These are phyloP conservation scores for Prototheca wickerhamii DNA, from an alignment of 163 green algal species.

Conservation along the genomic window DNA sequence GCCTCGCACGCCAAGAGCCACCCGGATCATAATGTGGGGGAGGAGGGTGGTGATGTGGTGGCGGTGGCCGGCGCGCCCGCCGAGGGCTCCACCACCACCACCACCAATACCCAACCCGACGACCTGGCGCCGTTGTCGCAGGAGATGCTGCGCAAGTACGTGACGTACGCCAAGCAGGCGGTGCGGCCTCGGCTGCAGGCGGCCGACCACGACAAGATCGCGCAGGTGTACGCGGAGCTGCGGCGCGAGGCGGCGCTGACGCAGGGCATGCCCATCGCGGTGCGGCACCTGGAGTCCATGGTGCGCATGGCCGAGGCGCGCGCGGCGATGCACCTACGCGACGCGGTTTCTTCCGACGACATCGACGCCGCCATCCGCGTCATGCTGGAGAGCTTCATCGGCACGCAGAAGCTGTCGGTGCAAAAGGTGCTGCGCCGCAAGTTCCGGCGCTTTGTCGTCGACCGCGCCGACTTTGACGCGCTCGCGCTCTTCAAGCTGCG, in stretches of 20 bases:
- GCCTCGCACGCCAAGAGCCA: conserved; percentile 70
- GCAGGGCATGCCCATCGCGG: conserved; percentile 92
- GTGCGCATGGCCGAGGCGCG: conserved; percentile 95
- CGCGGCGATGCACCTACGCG: conserved; percentile 88
- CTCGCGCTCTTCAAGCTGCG: conserved; percentile 62
- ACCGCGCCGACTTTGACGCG: conserved; percentile 44
- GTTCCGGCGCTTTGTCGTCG: conserved; percentile 44
- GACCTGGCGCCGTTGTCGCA: conserved; percentile 46
- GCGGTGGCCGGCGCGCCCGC: background rate
- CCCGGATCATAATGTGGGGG: conserved; percentile 43
- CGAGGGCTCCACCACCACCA: background rate
- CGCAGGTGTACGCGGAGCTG: conserved; percentile 79
- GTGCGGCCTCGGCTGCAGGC: conserved; percentile 73
- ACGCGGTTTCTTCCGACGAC: conserved; percentile 74
- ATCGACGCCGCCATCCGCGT: conserved; percentile 68
- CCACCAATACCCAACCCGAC: no score
- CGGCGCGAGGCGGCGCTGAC: conserved; percentile 67
- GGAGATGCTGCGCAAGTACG: conserved; percentile 93
- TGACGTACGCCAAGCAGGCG: conserved; percentile 86
- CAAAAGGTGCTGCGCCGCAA: conserved; percentile 68
- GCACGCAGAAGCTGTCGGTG: conserved; percentile 90
- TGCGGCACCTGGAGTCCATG: conserved; percentile 94
- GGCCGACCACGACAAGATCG: conserved; percentile 79
- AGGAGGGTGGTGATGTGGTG: conserved; percentile 15
- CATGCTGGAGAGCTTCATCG: conserved; percentile 89